phyloP scores from a whole-genome alignment of 1,139 yeast species.

The Pichia sp. region DNA sequence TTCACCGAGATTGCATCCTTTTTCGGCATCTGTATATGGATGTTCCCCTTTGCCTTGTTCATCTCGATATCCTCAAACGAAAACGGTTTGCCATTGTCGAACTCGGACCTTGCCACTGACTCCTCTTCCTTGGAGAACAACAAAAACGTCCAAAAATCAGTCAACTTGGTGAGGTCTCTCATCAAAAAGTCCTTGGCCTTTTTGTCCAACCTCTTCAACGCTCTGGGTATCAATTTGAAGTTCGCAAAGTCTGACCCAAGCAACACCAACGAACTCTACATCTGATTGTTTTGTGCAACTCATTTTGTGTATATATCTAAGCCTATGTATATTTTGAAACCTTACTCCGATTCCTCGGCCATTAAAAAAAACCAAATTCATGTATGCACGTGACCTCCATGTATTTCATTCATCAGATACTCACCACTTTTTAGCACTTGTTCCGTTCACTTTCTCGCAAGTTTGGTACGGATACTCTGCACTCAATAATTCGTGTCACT shows the following conservation, averaged over 20 bases:
- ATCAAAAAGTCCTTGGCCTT: constrained; percentile 5
- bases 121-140: neutral
- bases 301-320: neutral
- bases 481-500: no score
- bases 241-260: constrained; percentile 15
- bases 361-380: neutral
- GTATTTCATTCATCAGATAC: neutral
- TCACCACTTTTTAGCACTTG: no score
- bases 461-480: no score
- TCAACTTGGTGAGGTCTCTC: constrained; percentile 14
- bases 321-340: neutral
- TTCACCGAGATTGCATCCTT: constrained; percentile 90
- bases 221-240: constrained; percentile 16
- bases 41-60: constrained; percentile 87
- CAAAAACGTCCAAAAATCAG: neutral
- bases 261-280: constrained; percentile 19
- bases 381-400: neutral
- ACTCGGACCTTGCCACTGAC: neutral
- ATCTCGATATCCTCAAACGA: constrained; percentile 92
- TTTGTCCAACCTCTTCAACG: constrained; percentile 2
- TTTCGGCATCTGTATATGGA: constrained; percentile 91
- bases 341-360: neutral
- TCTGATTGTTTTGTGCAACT: constrained; percentile 1
- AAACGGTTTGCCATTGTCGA: constrained; percentile 60
- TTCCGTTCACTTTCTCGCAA: no score